Evolutionary conservation across 805 yeast species (phyloP), one percentile per base, ranked within the genome.

Genomic region (Candida khao-thaluensis): DNA sequence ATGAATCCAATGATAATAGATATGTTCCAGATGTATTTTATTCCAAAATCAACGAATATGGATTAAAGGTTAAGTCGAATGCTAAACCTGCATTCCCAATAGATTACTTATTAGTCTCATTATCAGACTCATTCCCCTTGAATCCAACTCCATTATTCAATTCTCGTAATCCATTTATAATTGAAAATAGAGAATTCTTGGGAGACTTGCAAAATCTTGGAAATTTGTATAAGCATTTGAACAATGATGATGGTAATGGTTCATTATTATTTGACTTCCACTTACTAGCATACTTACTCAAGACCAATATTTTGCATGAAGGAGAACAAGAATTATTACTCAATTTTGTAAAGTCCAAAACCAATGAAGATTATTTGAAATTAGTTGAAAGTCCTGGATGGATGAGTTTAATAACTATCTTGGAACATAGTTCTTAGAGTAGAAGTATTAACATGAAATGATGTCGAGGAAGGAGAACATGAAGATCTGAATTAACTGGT

Each of bases 21-120:
- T 93, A 91, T 51, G 98, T 93, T 11, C 99, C 99, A 0, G 99
- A 93, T 46, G 83, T 93, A 17, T 85, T 86, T 54, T 93, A 84
- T 69, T 79, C 81, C 60, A 81, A 78, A 57, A 74, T 78, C 43
- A 93, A 93, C 57, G 97, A 93, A 63, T 93, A 93, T 62, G 86
- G 86, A 3, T 66, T 88, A 21, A 80, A 87, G 25, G 95, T 93
- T n/a, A 88, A 88, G 52, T 77, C 80, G 29, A 84, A 86, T 55
- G 95, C 96, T 1, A 83, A 83, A 52, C 96, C 96, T 1, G 85
- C 93, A 17, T 86, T 89, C 58, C 97, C 97, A 2, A 89, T 85
- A n/a, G 96, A 89, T 44, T 89, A 85, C 56, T 60, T 89, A 43
- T 63, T 93, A 38, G 95, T 91, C 1, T 82, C 96, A 2, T 64